phyloP scores from a whole-genome alignment of 75 land plant genomes.

The Cryptomeria japonica region DNA sequence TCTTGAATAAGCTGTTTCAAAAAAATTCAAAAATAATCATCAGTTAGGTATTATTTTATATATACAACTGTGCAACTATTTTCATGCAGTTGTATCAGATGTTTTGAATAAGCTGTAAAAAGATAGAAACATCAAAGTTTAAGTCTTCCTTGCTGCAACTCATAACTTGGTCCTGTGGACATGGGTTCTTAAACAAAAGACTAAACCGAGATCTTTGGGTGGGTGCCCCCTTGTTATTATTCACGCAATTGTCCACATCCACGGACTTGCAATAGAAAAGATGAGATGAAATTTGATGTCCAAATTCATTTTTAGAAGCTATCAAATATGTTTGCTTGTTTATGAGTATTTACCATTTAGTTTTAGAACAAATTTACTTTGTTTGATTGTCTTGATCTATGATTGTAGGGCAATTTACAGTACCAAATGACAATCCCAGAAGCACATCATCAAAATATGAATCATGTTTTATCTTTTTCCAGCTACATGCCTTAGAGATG shows the following conservation, averaged over 20 bases:
- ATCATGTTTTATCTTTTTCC: neutral
- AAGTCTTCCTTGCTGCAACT: neutral
- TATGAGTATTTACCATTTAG: neutral
- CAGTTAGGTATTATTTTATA: neutral
- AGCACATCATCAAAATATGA: neutral
- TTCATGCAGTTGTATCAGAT: neutral
- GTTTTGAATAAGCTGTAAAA: neutral
- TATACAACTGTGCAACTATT: neutral
- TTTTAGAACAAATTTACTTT: neutral
- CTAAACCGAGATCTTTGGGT: neutral
- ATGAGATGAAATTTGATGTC: neutral
- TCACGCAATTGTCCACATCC: neutral
- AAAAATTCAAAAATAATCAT: neutral
- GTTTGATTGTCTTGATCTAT: neutral
- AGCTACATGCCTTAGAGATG: neutral
- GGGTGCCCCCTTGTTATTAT: neutral
- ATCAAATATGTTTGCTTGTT: neutral
- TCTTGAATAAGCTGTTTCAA: neutral
- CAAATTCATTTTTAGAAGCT: neutral
- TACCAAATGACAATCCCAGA: neutral
- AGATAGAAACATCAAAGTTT: neutral
- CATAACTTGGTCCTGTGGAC: neutral
- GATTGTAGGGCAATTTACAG: neutral
- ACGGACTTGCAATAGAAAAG: neutral
- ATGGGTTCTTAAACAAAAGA: neutral